Evolutionary conservation across 371 early-diverging fungal species (phyloP), one percentile per base, ranked within the genome.

Genomic region (Apophysomyces elegans): DNA sequence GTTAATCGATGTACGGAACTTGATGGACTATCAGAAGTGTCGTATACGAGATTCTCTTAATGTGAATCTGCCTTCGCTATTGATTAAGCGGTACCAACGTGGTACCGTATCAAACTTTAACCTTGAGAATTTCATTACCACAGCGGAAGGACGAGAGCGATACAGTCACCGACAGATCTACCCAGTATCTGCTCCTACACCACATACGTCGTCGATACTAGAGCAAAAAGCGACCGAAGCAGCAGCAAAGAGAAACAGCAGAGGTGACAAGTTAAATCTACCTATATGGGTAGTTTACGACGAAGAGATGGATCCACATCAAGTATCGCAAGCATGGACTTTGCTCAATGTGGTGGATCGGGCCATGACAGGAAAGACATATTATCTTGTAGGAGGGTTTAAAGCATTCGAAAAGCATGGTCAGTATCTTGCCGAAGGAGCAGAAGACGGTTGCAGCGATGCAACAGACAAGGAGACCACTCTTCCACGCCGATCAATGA

Each of bases 61-160:
- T 68, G 86, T 88, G 54, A 88, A 86, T 62, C 63, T 88, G 56
- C 88, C 88, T 2, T 86, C 88, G 2, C 64, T 88, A 37, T 58
- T 88, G 5, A 84, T 86, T 63, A 85, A 86, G 58, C 74, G 88
- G 7, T 87, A 87, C 61, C 83, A 84, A 43, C 78, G 86, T 21
- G 86, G 87, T 12, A 81, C 84, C 1, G 79, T 88, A 5, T 76
- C 82, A 3, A 84, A 86, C 43, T 86, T 87, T 61, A 82, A 84
- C 47, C 66, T 88, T 26, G 86, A 85, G 61, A 85, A 85, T 43
- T 88, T 88, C 59, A 85, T 88, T 56, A 88, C 88, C 0, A 87
- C 87, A 26, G 70, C 84, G 0, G 84, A 87, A 68, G 86, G 86
- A 50, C 73, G 81, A 54, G 84, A 84, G 12, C 65, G 74, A 1